Base-by-base conservation (phyloP, 371 early-diverging fungal species). In the Parasitella parasitica region DNA sequence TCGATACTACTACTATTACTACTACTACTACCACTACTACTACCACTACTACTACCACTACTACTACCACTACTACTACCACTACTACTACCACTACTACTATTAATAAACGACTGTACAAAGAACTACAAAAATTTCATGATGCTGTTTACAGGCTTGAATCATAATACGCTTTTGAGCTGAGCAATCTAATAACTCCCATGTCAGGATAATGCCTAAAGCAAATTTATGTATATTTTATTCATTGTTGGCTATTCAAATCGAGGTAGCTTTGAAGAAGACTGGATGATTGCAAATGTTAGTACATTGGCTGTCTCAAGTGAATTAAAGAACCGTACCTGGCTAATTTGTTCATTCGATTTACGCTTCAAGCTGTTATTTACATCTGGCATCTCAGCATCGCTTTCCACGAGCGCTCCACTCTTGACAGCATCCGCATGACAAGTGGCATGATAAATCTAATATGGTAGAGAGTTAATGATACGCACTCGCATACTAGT, bases 391-490 rank as follows among this genome's bases (percentile, higher is more conserved):
- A 62, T 65, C 8, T 61, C 57, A 36, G 35, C 50, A 20, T 66
- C 67, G 22, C 18, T 28, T 8, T 59, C 54, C 27, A 38, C 59
- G 22, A 67, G 32, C 3, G 54, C 46, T 39, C 63, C 63, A 62
- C 70, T 75, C 56, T 71, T 75, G 27, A 75, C 55, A 39, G 76
- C 80, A 69, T 89, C 87, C 3, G 85, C 84, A 66, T 86, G 82
- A 57, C 89, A 89, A 4, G 86, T 87, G 6, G 87, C 84, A 71
- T 89, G 89, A 63, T 86, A 89, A 46, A 89, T 84, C 83, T 83
- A 56, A 7, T 32, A 49, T 39, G 26, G 5, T 27, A 27, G 26
- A 12, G 11, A 11, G 43, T 11, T 43, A 11, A 11, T 22, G 0
- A 8, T n/a, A 50, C 30, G 12, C 9, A 11, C 13, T 24, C 15